Conservation (phyloP, 1,284 basidiomycete genomes). For the Tilletia setariae region DNA sequence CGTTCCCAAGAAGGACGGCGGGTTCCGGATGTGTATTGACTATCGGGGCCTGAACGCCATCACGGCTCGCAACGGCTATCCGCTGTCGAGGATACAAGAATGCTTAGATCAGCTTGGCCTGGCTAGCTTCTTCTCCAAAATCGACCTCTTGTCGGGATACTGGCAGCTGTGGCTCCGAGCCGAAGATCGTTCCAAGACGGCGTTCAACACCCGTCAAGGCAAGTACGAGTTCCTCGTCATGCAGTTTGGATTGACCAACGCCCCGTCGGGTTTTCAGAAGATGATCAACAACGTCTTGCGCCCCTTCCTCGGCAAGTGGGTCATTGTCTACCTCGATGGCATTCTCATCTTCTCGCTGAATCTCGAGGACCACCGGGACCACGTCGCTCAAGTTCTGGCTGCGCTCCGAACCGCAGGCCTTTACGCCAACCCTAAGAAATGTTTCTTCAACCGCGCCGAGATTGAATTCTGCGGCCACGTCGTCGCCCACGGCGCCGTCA, state of each 20-base stretch:
- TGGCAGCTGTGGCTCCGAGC: neutral
- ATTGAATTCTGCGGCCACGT: conserved; percentile 1
- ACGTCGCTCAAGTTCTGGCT: neutral
- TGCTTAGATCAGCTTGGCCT: conserved; percentile 52
- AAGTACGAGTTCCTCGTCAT: conserved; percentile 6
- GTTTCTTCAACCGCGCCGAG: neutral
- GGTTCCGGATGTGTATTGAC: conserved; percentile 57
- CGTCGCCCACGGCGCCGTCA: neutral
- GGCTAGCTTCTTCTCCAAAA: conserved; percentile 53
- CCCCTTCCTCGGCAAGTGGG: conserved; percentile 43
- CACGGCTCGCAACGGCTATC: conserved; percentile 56
- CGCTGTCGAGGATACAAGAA: conserved; percentile 55
- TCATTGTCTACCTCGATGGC: conserved; percentile 20
- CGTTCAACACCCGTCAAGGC: neutral
- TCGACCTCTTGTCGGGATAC: conserved; percentile 44
- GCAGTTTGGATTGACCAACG: conserved; percentile 16
- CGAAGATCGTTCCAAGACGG: neutral
- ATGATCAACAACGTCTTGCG: conserved; percentile 23
- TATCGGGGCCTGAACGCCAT: conserved; percentile 57
- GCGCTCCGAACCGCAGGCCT: neutral
- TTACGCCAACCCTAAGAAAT: conserved; percentile 12
- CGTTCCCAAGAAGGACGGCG: no score
- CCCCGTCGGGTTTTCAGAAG: conserved; percentile 21
- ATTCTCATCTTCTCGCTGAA: conserved; percentile 17
- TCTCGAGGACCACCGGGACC: neutral